Evolutionary conservation across 1,139 yeast species (phyloP).

Genomic region (Scheffersomyces parashehatae): DNA sequence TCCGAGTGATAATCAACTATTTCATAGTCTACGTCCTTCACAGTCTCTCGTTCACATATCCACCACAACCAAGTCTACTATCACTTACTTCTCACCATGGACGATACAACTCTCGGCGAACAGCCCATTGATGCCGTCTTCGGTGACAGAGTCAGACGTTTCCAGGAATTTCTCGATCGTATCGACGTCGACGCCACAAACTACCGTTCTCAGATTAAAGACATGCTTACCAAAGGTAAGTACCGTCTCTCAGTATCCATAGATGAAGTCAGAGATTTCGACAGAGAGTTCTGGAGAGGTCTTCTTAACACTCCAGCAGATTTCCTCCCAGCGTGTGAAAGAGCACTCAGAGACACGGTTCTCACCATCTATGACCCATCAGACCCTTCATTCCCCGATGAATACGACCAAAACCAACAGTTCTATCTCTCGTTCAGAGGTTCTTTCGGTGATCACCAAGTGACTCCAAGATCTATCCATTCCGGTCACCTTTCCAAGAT

Average conservation of each 20-base stretch:
- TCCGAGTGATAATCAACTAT: neutral
- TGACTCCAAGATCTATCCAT: conserved; percentile 85
- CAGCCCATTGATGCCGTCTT: conserved; percentile 51
- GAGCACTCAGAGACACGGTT: conserved; percentile 82
- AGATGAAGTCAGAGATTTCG: conserved; percentile 87
- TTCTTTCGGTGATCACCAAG: conserved; percentile 84
- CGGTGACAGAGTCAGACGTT: conserved; percentile 82
- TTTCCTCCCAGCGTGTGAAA: conserved; percentile 84
- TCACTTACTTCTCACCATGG: conserved; percentile 13
- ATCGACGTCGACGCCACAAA: conserved; percentile 50
- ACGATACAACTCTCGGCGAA: conserved; percentile 22
- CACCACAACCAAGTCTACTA: neutral
- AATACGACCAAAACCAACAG: conserved; percentile 60
- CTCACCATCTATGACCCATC: conserved; percentile 63
- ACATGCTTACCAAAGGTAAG: conserved; percentile 66
- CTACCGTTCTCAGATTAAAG: conserved; percentile 68
- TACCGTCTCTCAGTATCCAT: conserved; percentile 73
- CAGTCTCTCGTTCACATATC: no score
- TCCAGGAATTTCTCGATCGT: conserved; percentile 82
- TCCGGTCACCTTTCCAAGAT: conserved; percentile 76
- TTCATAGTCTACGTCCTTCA: neutral
- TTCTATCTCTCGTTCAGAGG: conserved; percentile 86
- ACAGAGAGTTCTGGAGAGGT: conserved; percentile 77
- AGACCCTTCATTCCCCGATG: conserved; percentile 45
- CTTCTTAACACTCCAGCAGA: conserved; percentile 78